These are phyloP conservation scores for Fomitopsis serialis DNA, from an alignment of 768 basidiomycete species.

Conservation along the genomic window DNA sequence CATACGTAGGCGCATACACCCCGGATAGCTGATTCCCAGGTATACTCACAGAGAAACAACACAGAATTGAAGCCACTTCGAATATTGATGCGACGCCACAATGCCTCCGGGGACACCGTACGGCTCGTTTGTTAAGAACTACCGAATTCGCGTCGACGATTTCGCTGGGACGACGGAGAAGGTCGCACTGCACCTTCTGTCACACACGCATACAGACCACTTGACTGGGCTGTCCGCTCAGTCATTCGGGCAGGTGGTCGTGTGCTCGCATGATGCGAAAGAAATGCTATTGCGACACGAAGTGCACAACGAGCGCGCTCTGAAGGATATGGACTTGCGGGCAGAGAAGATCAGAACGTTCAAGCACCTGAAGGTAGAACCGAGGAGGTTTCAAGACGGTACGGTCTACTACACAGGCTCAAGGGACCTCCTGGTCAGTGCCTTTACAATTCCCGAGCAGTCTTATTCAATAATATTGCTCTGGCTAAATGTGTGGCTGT, in stretches of 20 bases:
- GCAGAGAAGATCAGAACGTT: slow-evolving; percentile 55
- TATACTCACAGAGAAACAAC: too few relatives aligned
- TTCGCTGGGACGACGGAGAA: slow-evolving; percentile 40
- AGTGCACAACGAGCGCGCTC: slow-evolving; percentile 55
- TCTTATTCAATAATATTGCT: background rate
- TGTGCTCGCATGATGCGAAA: slow-evolving; percentile 83
- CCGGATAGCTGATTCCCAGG: too few relatives aligned
- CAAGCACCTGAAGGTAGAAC: slow-evolving; percentile 59
- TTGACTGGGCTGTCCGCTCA: slow-evolving; percentile 69
- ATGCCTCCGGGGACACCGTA: slow-evolving; percentile 81
- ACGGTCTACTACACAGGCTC: slow-evolving; percentile 43
- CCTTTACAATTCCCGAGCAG: background rate
- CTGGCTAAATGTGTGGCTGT: background rate
- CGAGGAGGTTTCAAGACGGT: slow-evolving; percentile 42
- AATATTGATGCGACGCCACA: background rate
- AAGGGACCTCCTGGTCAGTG: slow-evolving; percentile 63
- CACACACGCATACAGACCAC: slow-evolving; percentile 90
- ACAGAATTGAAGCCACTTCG: too few relatives aligned
- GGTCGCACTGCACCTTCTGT: slow-evolving; percentile 64
- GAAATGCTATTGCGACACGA: slow-evolving; percentile 81
- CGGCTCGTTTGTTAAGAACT: slow-evolving; percentile 71
- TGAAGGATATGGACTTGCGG: slow-evolving; percentile 46
- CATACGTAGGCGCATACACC: too few relatives aligned
- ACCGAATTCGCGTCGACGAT: slow-evolving; percentile 80
- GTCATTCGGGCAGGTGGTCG: slow-evolving; percentile 64